These are phyloP conservation scores for Penicillium vulpinum DNA, from an alignment of 2,329 filamentous ascomycete species.

Conservation along the genomic window DNA sequence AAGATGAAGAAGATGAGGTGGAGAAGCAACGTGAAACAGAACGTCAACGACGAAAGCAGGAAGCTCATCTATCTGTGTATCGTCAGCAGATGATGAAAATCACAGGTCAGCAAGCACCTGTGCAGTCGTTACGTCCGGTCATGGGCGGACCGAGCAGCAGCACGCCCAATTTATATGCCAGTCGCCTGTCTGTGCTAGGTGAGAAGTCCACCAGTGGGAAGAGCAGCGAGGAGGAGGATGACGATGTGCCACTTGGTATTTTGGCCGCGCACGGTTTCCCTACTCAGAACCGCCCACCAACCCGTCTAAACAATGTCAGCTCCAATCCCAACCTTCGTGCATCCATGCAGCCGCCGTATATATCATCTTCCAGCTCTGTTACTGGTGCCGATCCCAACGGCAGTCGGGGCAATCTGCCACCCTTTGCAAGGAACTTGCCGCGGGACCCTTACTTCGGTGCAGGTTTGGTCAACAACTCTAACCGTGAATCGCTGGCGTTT, in stretches of 20 bases:
- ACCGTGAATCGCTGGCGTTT: slow-evolving; percentile 73
- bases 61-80: slow-evolving; percentile 86
- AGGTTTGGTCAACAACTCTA: slow-evolving; percentile 68
- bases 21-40: slow-evolving; percentile 73
- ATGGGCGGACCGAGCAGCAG: slow-evolving; percentile 60
- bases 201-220: slow-evolving; percentile 41
- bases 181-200: slow-evolving; percentile 39
- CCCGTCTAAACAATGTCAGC: slow-evolving; percentile 61
- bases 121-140: slow-evolving; percentile 54
- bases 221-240: slow-evolving; percentile 67
- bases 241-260: slow-evolving; percentile 83
- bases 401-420: slow-evolving; percentile 63
- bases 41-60: slow-evolving; percentile 80
- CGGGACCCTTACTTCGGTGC: slow-evolving; percentile 83
- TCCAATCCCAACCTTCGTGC: slow-evolving; percentile 72
- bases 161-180: slow-evolving; percentile 58
- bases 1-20: slow-evolving; percentile 75
- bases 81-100: slow-evolving; percentile 97
- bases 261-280: slow-evolving; percentile 88
- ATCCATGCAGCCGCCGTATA: slow-evolving; percentile 49
- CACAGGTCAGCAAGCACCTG: slow-evolving; percentile 67
- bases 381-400: slow-evolving; percentile 53
- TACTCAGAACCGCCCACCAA: slow-evolving; percentile 72
- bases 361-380: slow-evolving; percentile 57
- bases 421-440: slow-evolving; percentile 79